These are phyloP conservation scores for Celoporthe dispersa DNA, from an alignment of 2,329 filamentous ascomycete species.

Conservation along the genomic window DNA sequence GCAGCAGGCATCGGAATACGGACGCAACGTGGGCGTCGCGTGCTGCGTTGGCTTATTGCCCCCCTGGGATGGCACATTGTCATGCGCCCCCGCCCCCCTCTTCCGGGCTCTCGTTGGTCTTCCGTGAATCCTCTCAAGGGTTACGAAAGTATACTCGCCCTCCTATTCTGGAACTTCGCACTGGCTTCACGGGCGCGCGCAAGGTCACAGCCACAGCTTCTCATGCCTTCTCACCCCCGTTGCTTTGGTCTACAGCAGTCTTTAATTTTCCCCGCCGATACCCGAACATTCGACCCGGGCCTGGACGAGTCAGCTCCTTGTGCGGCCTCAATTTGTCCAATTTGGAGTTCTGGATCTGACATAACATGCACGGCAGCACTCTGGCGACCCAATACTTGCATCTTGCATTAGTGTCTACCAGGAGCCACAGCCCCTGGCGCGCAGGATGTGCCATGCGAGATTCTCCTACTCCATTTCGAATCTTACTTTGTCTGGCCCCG, in stretches of 20 bases:
- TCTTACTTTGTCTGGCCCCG: not conserved
- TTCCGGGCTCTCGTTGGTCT: not conserved
- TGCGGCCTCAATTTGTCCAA: not conserved
- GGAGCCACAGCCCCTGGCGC: not conserved
- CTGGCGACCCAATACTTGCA: not conserved
- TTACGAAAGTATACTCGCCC: not conserved
- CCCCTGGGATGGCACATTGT: not conserved
- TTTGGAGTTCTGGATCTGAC: not conserved
- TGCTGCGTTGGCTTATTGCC: not conserved
- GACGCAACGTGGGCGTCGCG: conserved; percentile 6
- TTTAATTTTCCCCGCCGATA: not conserved
- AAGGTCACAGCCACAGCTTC: not conserved
- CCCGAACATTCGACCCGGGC: not conserved
- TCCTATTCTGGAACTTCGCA: not conserved
- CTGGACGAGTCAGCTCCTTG: not conserved
- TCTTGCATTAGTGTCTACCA: conserved; percentile 4
- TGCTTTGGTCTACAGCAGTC: not conserved
- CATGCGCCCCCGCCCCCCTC: not conserved
- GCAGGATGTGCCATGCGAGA: not conserved
- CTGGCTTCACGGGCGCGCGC: not conserved
- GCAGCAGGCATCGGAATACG: not conserved
- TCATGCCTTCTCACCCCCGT: not conserved
- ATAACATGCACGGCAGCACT: conserved; percentile 3
- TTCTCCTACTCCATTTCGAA: not conserved
- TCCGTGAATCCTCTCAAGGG: not conserved